Evolutionary conservation across 2,329 filamentous ascomycete species (phyloP).

Genomic region (Ophiocordyceps camponoti-rufipedis): DNA sequence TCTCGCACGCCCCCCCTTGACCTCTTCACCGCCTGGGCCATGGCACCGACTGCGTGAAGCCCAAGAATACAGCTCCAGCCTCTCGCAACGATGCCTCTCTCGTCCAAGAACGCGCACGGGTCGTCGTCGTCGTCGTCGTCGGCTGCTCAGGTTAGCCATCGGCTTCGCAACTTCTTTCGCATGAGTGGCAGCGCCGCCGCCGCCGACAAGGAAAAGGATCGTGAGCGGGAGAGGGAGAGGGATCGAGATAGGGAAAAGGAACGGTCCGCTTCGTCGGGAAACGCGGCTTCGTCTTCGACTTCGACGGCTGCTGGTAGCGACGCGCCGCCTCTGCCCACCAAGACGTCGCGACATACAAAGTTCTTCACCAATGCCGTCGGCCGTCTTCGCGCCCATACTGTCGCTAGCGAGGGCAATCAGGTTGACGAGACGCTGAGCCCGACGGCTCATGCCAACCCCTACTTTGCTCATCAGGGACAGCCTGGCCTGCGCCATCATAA

Average conservation of each 20-base stretch:
- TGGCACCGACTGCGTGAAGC: background rate
- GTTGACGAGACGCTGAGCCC: constrained; percentile 81
- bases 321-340: constrained; percentile 13
- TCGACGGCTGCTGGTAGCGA: constrained; percentile 3
- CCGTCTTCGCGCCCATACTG: constrained; percentile 75
- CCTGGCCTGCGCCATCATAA: constrained; percentile 89
- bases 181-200: constrained; percentile 31
- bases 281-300: background rate
- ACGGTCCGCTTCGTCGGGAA: constrained; percentile 29
- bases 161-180: constrained; percentile 53
- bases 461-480: constrained; percentile 91
- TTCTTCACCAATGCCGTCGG: constrained; percentile 77
- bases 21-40: background rate
- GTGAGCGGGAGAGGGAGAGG: constrained; percentile 16
- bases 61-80: background rate
- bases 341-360: constrained; percentile 65
- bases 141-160: constrained; percentile 46
- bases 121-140: constrained; percentile 4
- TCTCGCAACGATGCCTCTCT: constrained; percentile 23
- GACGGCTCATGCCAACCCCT: constrained; percentile 87
- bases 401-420: constrained; percentile 80
- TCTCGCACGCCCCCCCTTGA: background rate
- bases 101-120: constrained; percentile 32
- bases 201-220: constrained; percentile 18
- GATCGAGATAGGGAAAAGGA: constrained; percentile 29